phyloP scores from a whole-genome alignment of 345 rosid genomes.

The Gossypium arboreum region DNA sequence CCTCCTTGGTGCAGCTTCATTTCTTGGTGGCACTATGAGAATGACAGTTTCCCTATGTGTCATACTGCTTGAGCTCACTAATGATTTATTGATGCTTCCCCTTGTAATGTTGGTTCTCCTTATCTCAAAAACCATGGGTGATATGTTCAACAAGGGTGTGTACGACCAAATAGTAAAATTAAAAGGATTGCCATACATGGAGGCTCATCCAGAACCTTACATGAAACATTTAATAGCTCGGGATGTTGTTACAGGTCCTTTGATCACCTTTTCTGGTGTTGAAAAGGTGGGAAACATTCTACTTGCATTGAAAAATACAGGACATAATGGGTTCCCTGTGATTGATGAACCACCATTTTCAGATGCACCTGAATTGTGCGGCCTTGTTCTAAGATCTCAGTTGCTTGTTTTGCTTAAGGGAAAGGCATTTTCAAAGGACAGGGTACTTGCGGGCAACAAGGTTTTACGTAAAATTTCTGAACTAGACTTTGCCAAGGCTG shows the following conservation, averaged over 20 bases:
- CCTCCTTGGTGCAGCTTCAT: constrained; percentile 70
- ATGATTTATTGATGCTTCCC: constrained; percentile 59
- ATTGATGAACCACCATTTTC: constrained; percentile 60
- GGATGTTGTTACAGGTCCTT: constrained; percentile 57
- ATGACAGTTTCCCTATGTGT: constrained; percentile 76
- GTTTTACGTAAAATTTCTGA: constrained; percentile 32
- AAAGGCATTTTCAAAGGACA: constrained; percentile 39
- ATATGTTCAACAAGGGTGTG: constrained; percentile 58
- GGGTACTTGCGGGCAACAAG: constrained; percentile 31
- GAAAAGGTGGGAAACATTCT: constrained; percentile 56
- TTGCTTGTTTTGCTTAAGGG: constrained; percentile 57
- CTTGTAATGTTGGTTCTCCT: constrained; percentile 75
- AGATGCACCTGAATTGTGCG: constrained; percentile 52
- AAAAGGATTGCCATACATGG: constrained; percentile 66
- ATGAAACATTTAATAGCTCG: constrained; percentile 56
- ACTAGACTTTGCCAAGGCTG: constrained; percentile 64
- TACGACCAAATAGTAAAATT: constrained; percentile 59
- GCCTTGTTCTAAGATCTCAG: constrained; percentile 61
- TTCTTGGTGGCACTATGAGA: constrained; percentile 76
- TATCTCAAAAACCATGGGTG: constrained; percentile 63
- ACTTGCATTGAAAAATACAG: constrained; percentile 41
- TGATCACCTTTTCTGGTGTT: constrained; percentile 50
- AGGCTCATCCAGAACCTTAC: constrained; percentile 68
- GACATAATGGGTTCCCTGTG: constrained; percentile 70
- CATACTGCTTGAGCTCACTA: constrained; percentile 68